Evolutionary conservation across 176 grass and related monocot genomes (phyloP).

Genomic region (Oryza australiensis): DNA sequence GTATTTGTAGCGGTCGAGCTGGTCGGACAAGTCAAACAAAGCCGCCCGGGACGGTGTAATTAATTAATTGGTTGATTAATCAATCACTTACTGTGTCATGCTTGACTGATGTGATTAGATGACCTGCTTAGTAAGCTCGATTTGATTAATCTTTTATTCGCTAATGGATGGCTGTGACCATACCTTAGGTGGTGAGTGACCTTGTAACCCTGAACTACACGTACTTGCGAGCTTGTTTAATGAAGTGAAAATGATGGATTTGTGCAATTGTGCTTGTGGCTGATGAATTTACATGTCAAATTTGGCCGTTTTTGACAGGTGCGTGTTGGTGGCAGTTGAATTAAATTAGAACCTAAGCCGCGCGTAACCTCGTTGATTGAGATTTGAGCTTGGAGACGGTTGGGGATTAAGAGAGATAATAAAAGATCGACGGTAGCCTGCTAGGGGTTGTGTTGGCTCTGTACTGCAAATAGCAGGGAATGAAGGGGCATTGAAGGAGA

Average conservation of each 20-base stretch:
- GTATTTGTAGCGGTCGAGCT: constrained; percentile 33
- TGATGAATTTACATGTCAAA: background rate
- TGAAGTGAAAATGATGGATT: background rate
- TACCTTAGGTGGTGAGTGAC: background rate
- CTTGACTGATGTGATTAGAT: background rate
- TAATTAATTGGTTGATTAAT: constrained; percentile 44
- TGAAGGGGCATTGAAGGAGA: background rate
- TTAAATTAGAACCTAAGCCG: constrained; percentile 7
- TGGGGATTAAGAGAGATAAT: background rate
- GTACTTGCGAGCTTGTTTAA: constrained; percentile 13
- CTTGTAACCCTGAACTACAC: background rate
- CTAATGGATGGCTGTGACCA: background rate
- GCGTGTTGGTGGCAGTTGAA: constrained; percentile 29
- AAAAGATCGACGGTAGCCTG: background rate
- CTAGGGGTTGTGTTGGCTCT: background rate
- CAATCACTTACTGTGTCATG: constrained; percentile 12
- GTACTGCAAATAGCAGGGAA: background rate
- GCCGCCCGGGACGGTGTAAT: constrained; percentile 29
- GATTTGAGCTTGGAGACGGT: background rate
- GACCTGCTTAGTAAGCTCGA: background rate
- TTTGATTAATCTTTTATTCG: background rate
- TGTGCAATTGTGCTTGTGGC: background rate
- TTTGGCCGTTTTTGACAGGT: constrained; percentile 4
- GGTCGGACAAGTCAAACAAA: constrained; percentile 39
- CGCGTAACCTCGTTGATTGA: background rate